phyloP scores from a whole-genome alignment of 192 early-diverging fungal species.

The Coemansia reversa region DNA sequence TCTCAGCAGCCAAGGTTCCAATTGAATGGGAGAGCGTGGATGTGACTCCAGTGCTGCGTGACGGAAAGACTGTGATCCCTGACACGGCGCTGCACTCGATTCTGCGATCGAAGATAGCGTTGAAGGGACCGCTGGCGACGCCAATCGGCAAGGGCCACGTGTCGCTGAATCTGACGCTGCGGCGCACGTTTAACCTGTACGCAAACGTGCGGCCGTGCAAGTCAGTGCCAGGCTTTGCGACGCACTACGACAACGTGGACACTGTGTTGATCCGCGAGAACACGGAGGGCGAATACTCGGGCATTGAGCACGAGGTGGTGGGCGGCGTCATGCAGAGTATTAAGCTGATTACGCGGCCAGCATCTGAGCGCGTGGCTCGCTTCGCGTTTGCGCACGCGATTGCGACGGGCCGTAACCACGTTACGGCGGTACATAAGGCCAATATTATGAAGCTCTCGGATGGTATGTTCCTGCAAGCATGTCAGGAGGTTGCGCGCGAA shows the following conservation, averaged over 20 bases:
- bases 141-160: constrained; percentile 99
- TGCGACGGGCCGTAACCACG: constrained; percentile 83
- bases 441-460: constrained; percentile 96
- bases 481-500: constrained; percentile 85
- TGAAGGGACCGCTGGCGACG: constrained; percentile 96
- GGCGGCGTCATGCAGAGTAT: constrained; percentile 98
- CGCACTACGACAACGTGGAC: constrained; percentile 94
- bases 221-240: constrained; percentile 94
- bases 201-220: constrained; percentile 99
- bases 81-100: constrained; percentile 88
- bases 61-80: constrained; percentile 92
- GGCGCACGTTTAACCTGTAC: constrained; percentile 96
- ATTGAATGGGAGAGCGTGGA: constrained; percentile 96
- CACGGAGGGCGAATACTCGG: constrained; percentile 99
- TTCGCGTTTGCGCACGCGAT: constrained; percentile 96
- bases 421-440: constrained; percentile 99
- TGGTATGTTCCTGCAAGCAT: constrained; percentile 93
- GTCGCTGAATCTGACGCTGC: constrained; percentile 84
- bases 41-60: constrained; percentile 88
- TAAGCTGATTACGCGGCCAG: constrained; percentile 97
- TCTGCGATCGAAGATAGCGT: constrained; percentile 93
- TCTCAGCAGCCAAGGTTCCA: constrained; percentile 86
- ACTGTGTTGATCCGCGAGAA: constrained; percentile 99
- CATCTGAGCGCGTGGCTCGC: constrained; percentile 84
- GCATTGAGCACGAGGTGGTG: constrained; percentile 95